A percentile compares a stretch with the other conserved stretches of the same genome.
phyloP scores from a whole-genome alignment of 306 rosid species.

The Cucumis melo region DNA sequence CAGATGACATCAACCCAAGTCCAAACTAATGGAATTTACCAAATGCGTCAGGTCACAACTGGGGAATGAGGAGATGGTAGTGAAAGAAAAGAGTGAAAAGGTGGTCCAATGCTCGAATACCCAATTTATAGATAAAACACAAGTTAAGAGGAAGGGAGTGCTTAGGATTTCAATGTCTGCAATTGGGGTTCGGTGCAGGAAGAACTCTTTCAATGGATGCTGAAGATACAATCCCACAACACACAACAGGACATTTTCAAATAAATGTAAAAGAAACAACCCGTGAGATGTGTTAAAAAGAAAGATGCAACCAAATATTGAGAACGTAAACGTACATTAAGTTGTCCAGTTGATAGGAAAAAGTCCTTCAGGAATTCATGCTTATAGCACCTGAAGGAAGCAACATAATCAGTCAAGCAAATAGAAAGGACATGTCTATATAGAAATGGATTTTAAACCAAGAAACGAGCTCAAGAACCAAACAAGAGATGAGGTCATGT shows the following conservation, averaged over 20 bases:
- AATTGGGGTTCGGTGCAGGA: not conserved
- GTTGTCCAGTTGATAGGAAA: slow-evolving; percentile 89
- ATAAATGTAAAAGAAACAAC: not conserved
- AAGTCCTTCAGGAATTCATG: slow-evolving; percentile 92
- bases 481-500: not conserved
- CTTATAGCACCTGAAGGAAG: slow-evolving; percentile 65
- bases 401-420: slow-evolving; percentile 13
- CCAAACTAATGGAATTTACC: not conserved
- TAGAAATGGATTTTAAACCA: not conserved
- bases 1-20: not conserved
- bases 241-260: not conserved
- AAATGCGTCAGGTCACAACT: not conserved
- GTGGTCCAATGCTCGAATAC: not conserved
- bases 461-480: not conserved
- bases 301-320: slow-evolving; percentile 5
- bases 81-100: not conserved
- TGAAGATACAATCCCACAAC: not conserved
- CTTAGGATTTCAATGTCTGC: not conserved
- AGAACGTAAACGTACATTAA: slow-evolving; percentile 51
- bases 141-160: not conserved
- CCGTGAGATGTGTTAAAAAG: not conserved
- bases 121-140: not conserved
- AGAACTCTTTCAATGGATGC: not conserved
- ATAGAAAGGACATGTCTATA: not conserved
- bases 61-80: not conserved